Conservation (phyloP, 164 flowering plant genomes). For the Buxus sempervirens region DNA sequence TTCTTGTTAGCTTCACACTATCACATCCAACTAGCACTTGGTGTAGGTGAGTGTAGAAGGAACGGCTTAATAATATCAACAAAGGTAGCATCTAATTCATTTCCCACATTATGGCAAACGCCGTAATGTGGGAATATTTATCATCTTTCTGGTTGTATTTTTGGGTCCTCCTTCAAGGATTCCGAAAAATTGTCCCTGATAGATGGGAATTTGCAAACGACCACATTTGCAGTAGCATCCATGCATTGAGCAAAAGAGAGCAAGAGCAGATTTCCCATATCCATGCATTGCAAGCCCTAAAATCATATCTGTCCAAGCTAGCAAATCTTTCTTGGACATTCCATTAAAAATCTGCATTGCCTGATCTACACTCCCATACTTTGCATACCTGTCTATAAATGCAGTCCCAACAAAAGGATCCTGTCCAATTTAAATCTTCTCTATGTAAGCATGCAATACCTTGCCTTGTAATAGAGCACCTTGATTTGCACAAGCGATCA, state of each 20-base stretch:
- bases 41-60: too few relatives aligned
- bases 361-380: constrained; percentile 26
- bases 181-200: too few relatives aligned
- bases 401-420: constrained; percentile 24
- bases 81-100: too few relatives aligned
- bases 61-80: too few relatives aligned
- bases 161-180: too few relatives aligned
- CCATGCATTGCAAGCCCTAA: constrained; percentile 11
- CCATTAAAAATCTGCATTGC: constrained; percentile 5
- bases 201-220: too few relatives aligned
- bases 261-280: constrained; percentile 3
- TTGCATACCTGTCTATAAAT: constrained; percentile 34
- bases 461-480: constrained; percentile 10
- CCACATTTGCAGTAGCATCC: too few relatives aligned
- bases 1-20: too few relatives aligned
- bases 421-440: neutral
- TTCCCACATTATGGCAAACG: too few relatives aligned
- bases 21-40: too few relatives aligned
- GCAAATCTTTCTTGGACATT: constrained; percentile 13
- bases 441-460: constrained; percentile 11
- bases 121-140: too few relatives aligned
- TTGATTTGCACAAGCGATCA: constrained; percentile 9
- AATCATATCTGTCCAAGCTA: constrained; percentile 14
- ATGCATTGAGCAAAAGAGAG: constrained; percentile 6
- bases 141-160: too few relatives aligned